Base-by-base conservation (phyloP, 805 yeast species). In the Metschnikowia orientalis region DNA sequence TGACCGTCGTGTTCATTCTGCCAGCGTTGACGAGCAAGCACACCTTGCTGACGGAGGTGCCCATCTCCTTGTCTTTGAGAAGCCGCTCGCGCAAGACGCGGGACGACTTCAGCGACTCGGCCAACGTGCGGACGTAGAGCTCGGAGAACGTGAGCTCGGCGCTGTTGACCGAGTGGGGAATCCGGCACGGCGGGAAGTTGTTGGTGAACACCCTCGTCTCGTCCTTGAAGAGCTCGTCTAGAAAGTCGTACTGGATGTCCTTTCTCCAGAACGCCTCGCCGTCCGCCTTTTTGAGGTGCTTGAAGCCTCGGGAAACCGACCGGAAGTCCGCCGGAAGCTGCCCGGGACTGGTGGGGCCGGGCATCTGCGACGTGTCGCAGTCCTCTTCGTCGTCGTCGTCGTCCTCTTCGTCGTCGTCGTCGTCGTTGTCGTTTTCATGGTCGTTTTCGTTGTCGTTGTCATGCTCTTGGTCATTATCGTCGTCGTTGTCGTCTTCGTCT, bases 1-100 rank as follows among this genome's bases (percentile, higher is more conserved):
- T 90, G 32, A 90, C 80, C 2, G 97, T 90, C 2, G 98, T 90
- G 63, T 90, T 90, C 78, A 90, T 77, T 41, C 97, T 69, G 7
- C 97, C 97, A 34, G 89, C 77, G 53, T 90, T 90, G 11, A 90
- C 97, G 40, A 90, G 66, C 23, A 90, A 59, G 44, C 95, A 87
- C 14, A 87, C 80, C 69, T 86, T 77, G 34, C 86, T 81, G 13
- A 85, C 84, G 11, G 86, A 76, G 23, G 77, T 64, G 1, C 86
- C 83, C 58, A 73, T 69, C 25, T 74, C 73, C 40, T 69, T 71
- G 41, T 81, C 86, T 35, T 64, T 61, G 28, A 80, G 55, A 22
- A 90, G 61, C 40, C 94, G 74, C 43, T 88, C 96, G 39, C 86
- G 76, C 33, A 90, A 67, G 4, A 90, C 77, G 48, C 79, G 81